These are phyloP conservation scores for Sphaceloma murrayae DNA, from an alignment of 2,329 filamentous ascomycete genomes.

Conservation along the genomic window DNA sequence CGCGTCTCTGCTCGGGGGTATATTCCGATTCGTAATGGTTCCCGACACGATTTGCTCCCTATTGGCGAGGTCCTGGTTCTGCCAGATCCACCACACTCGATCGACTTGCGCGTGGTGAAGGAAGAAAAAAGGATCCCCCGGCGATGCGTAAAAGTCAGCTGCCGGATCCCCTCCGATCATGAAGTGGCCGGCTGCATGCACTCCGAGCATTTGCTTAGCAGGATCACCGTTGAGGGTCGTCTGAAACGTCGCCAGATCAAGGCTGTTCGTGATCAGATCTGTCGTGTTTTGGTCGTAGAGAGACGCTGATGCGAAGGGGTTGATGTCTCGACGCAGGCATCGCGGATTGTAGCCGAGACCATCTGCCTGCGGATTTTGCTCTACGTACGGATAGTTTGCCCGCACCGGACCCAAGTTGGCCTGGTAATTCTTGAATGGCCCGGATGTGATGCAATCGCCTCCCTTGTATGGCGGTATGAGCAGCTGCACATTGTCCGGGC, in stretches of 20 bases:
- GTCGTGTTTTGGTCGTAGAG: constrained; percentile 15
- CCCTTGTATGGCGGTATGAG: constrained; percentile 36
- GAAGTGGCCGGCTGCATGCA: constrained; percentile 39
- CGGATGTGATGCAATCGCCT: constrained; percentile 43
- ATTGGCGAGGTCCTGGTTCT: constrained; percentile 32
- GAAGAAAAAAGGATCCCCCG: constrained; percentile 39
- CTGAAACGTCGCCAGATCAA: constrained; percentile 17
- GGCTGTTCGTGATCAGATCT: constrained; percentile 12
- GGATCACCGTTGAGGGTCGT: constrained; percentile 19
- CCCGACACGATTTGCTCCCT: constrained; percentile 33
- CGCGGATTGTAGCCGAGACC: constrained; percentile 20
- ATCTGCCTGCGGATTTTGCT: constrained; percentile 13
- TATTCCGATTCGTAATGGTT: constrained; percentile 36
- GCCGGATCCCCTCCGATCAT: constrained; percentile 37
- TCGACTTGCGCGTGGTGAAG: constrained; percentile 41
- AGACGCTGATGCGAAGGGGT: constrained; percentile 7
- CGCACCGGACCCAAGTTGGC: constrained; percentile 19
- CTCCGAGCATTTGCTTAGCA: constrained; percentile 20
- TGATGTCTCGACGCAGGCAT: constrained; percentile 19
- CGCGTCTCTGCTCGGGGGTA: constrained; percentile 33
- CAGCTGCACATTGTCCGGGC: constrained; percentile 23
- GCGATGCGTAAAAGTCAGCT: constrained; percentile 34
- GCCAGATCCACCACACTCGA: constrained; percentile 41
- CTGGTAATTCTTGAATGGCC: constrained; percentile 33
- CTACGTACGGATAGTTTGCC: constrained; percentile 12